phyloP scores from a whole-genome alignment of 1,284 basidiomycete genomes.

The Ceraceosorus guamensis region DNA sequence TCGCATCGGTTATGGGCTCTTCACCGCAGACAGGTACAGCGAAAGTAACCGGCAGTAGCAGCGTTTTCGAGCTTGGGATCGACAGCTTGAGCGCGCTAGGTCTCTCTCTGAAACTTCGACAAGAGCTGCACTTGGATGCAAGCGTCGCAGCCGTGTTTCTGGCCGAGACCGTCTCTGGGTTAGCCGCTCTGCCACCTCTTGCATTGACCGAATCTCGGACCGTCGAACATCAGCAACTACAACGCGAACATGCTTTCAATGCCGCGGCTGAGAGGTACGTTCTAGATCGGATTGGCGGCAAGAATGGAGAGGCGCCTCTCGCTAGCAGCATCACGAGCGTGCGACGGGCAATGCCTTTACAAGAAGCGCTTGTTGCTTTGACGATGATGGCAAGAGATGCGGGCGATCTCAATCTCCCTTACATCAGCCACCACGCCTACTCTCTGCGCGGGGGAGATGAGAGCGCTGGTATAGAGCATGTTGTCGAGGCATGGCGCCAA shows the following conservation, averaged over 20 bases:
- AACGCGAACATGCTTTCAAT: no score
- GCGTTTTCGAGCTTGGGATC: conserved; percentile 9
- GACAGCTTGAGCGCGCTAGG: conserved; percentile 7
- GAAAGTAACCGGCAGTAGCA: neutral
- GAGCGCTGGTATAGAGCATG: neutral
- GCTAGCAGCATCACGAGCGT: no score
- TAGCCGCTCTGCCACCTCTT: neutral
- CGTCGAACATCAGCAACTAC: no score
- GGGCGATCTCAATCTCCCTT: neutral
- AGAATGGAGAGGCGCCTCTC: no score
- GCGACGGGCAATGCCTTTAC: conserved; percentile 23
- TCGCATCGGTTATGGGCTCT: no score
- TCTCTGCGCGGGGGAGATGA: no score
- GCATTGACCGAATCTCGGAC: no score
- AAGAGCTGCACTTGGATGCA: neutral
- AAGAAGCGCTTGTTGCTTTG: conserved; percentile 25
- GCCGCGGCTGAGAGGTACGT: no score
- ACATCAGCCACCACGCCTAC: neutral
- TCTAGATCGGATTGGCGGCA: no score
- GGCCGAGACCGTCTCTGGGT: conserved; percentile 1
- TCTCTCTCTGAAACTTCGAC: neutral
- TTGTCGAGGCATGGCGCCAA: neutral
- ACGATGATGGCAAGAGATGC: neutral
- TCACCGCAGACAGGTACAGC: no score
- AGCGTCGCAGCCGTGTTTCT: neutral